Evolutionary conservation across 2,329 filamentous ascomycete genomes (phyloP), one percentile per base, ranked within the genome.

Genomic region (Saccharata proteae): DNA sequence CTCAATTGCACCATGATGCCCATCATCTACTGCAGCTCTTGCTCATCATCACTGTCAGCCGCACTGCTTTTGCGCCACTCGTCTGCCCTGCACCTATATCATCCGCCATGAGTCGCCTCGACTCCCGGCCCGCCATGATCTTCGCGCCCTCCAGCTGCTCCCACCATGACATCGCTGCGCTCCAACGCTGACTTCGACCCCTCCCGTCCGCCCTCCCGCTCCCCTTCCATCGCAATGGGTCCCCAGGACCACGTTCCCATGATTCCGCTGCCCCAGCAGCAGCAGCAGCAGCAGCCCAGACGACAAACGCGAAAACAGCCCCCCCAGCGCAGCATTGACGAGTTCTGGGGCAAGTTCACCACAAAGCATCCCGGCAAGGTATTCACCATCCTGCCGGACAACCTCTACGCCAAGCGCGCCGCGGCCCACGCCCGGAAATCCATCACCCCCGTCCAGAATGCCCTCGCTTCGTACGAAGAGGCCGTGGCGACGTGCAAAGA

Each of bases 281-380:
- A 24, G 23, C 23, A 35, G 22, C 33, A 25, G 23, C 28, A 22
- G 23, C 27, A 18, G 5, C 24, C 28, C 18, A 22, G 28, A 21
- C 33, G 39, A 54, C 65, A 3, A 29, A 36, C 29, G 34, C 26
- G 23, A 25, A 32, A 32, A 17, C 34, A 29, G 18, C 53, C 69
- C 11, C 75, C 76, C 0, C 80, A 85, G 48, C 64, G 73, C 30
- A 62, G 61, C 8, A 67, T 85, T 30, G 72, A 81, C 39, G 70
- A 77, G 33, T 84, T 84, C 45, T 85, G 79, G 80, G 55, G 64
- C 25, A 74, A 70, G 35, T 74, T 75, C 41, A 69, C 69, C 50
- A 74, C 74, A 31, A 79, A 76, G 45, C 67, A 66, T n/a, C 79
- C 79, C 0, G 76, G 77, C 10, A 81, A 80, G 58, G 73, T 78